Evolutionary conservation across 2,329 filamentous ascomycete genomes (phyloP), one percentile per base, ranked within the genome.

Genomic region (Colletotrichum endophyticum): DNA sequence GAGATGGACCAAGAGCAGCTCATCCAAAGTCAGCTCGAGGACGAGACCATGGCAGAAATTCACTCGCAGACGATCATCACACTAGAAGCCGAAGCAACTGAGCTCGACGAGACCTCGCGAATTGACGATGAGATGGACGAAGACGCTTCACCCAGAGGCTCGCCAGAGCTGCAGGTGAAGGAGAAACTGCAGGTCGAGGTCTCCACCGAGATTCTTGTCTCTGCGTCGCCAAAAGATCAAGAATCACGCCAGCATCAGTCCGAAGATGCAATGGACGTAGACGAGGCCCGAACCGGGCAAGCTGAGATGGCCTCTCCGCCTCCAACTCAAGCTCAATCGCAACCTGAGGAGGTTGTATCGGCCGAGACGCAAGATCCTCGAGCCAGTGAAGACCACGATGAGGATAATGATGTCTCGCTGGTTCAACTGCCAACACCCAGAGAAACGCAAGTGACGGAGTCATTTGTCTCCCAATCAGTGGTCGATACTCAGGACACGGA

Each of bases 21-120:
- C 44, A 39, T 57, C 61, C 70, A 64, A 66, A 64, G 63, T 78
- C 81, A 15, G 19, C 74, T 76, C n/a, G 64, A 68, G 34, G 64
- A 73, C 22, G 74, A 69, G 59, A 28, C 73, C 7, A 86, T 86
- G 84, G 81, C 84, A 53, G 82, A 82, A 11, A 85, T 81, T 11
- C 84, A 85, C 67, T 86, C 84, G 8, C 15, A 67, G 34, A 32
- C 25, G 5, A 59, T 27, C 9, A 19, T 62, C 6, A 61, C 53
- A 22, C 28, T 22, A 15, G 49, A 73, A 22, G 25, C 27, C 13
- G 32, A 53, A 7, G 49, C 34, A 16, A 30, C 30, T 63, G 66
- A 70, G 53, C 15, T 19, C 27, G 16, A 61, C 11, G 30, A 62
- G 27, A 53, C 25, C 3, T 19, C n/a, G 9, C 39, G 39, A 12